Evolutionary conservation across 495 filamentous ascomycete species (phyloP).

Genomic region (Penicillium paxilli): DNA sequence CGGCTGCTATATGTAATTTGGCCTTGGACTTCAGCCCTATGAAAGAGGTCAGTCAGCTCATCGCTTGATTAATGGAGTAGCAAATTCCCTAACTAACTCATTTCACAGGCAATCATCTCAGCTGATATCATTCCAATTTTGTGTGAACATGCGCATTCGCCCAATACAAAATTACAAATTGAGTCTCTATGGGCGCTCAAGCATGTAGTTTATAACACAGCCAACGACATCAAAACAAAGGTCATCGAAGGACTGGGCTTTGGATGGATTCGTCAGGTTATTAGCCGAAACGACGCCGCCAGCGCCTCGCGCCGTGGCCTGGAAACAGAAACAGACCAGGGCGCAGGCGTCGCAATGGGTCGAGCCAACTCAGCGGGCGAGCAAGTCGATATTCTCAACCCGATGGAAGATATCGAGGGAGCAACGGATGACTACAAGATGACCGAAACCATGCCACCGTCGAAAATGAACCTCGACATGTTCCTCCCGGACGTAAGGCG

Average conservation of each 20-base stretch:
- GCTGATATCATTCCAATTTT: conserved; percentile 75
- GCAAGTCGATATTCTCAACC: conserved; percentile 66
- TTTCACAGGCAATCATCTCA: conserved; percentile 64
- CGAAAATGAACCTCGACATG: conserved; percentile 43
- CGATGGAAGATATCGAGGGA: conserved; percentile 53
- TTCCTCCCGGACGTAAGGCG: conserved; percentile 41
- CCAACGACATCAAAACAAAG: conserved; percentile 68
- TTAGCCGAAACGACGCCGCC: conserved; percentile 53
- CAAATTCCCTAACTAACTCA: conserved; percentile 24
- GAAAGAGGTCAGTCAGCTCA: conserved; percentile 64
- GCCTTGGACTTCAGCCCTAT: conserved; percentile 86
- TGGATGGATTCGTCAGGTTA: conserved; percentile 76
- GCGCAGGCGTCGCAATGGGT: conserved; percentile 50
- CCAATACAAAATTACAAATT: conserved; percentile 68
- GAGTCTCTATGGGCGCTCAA: conserved; percentile 93
- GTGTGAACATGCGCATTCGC: conserved; percentile 80
- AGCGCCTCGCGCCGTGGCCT: conserved; percentile 32
- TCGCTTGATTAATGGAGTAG: not conserved
- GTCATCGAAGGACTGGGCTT: conserved; percentile 75
- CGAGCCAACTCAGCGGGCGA: conserved; percentile 66
- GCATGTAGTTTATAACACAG: conserved; percentile 70
- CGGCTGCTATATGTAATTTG: conserved; percentile 78
- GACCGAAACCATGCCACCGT: conserved; percentile 48
- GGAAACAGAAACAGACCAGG: conserved; percentile 40
- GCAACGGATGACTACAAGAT: conserved; percentile 69